These are phyloP conservation scores for Inonotus obliquus DNA, from an alignment of 1,284 basidiomycete genomes.

Conservation along the genomic window DNA sequence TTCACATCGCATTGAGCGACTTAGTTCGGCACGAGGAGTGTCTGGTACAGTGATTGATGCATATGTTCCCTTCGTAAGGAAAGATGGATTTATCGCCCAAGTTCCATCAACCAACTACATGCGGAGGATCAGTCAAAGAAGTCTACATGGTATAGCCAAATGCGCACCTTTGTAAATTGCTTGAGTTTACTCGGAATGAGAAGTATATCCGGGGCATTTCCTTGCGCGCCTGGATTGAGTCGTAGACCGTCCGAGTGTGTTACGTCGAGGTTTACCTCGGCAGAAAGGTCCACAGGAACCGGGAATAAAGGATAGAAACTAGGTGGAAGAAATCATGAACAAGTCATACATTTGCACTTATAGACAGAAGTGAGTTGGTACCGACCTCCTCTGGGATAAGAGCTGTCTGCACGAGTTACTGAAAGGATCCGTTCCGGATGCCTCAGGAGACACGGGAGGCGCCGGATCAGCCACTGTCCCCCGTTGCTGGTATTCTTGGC, in stretches of 20 bases:
- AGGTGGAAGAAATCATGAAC: constrained; percentile 2
- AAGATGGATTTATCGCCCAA: constrained; percentile 68
- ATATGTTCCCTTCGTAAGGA: constrained; percentile 53
- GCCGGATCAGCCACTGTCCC: constrained; percentile 62
- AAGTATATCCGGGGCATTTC: constrained; percentile 73
- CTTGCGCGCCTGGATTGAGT: constrained; percentile 38
- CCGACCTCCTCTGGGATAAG: constrained; percentile 80
- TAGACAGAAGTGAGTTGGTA: constrained; percentile 6
- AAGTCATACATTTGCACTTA: background rate
- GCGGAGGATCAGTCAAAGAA: background rate
- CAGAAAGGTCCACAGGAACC: constrained; percentile 64
- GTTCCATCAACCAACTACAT: constrained; percentile 62
- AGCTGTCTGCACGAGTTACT: constrained; percentile 76
- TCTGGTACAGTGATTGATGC: constrained; percentile 34
- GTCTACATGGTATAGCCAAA: background rate
- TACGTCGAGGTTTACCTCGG: constrained; percentile 85
- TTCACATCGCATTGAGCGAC: constrained; percentile 11
- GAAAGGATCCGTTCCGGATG: constrained; percentile 57
- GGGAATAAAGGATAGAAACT: constrained; percentile 97
- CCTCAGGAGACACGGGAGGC: constrained; percentile 29
- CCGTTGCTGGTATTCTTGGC: constrained; percentile 77
- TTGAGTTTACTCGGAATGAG: constrained; percentile 82
- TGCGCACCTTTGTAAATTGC: constrained; percentile 74
- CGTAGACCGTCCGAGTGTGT: constrained; percentile 60
- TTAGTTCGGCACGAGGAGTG: background rate